Evolutionary conservation across 2,329 filamentous ascomycete species (phyloP).

Genomic region (Cadophora malorum): DNA sequence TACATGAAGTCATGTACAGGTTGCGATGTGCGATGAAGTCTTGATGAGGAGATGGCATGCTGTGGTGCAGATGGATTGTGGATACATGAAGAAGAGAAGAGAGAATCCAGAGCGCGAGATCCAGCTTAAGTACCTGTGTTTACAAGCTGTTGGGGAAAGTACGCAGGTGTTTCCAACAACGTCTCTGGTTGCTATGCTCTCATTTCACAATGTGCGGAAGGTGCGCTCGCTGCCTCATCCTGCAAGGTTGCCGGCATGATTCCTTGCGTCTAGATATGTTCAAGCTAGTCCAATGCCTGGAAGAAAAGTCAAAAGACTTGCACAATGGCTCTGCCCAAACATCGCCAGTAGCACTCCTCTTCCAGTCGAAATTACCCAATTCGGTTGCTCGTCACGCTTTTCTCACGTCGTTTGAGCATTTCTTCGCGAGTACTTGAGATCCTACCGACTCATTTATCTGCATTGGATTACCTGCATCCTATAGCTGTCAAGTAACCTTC

Average conservation of each 20-base stretch:
- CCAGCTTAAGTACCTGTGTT: slow-evolving; percentile 3
- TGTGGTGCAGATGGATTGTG: not conserved
- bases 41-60: not conserved
- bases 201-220: not conserved
- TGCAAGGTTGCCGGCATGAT: too few species aligned
- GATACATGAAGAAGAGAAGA: slow-evolving; percentile 9
- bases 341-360: too few species aligned
- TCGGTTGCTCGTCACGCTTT: not conserved
- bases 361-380: not conserved
- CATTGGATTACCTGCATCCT: too few species aligned
- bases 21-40: not conserved
- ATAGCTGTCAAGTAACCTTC: not conserved
- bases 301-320: too few species aligned
- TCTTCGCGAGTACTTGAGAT: not conserved
- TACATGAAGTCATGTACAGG: not conserved
- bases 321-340: too few species aligned
- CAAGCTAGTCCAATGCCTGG: too few species aligned
- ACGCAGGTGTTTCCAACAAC: not conserved
- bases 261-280: too few species aligned
- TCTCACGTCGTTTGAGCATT: not conserved
- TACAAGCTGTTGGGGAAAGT: slow-evolving; percentile 4
- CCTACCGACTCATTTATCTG: too few species aligned
- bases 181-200: not conserved
- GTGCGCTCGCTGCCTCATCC: not conserved
- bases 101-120: not conserved